These are phyloP conservation scores for Tausonia pullulans DNA, from an alignment of 1,284 basidiomycete species.

Conservation along the genomic window DNA sequence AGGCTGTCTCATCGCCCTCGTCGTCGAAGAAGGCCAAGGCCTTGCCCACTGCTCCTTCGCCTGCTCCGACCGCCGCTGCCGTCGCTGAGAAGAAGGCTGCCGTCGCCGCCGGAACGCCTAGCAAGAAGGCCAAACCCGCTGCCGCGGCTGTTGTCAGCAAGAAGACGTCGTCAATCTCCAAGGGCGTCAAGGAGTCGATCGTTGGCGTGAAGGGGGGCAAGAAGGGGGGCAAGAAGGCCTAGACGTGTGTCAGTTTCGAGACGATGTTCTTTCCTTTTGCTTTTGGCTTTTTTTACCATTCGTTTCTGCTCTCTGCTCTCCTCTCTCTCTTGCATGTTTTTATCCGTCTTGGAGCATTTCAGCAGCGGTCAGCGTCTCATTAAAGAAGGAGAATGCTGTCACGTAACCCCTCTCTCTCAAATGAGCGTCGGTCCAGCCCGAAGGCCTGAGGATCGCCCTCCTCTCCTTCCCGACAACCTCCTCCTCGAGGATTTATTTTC, in stretches of 20 bases:
- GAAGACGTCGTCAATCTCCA: slow-evolving; percentile 19
- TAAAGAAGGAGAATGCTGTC: no score
- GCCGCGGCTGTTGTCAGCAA: slow-evolving; percentile 20
- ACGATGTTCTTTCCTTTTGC: not conserved
- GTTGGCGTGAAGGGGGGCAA: slow-evolving; percentile 19
- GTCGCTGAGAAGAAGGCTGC: slow-evolving; percentile 4
- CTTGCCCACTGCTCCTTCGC: slow-evolving; percentile 1
- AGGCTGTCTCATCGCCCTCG: slow-evolving; percentile 18
- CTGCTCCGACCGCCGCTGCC: slow-evolving; percentile 13
- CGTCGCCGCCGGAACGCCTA: slow-evolving; percentile 13
- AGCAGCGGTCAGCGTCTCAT: no score
- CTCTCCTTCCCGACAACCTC: no score
- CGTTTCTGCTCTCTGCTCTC: not conserved
- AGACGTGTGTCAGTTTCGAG: not conserved
- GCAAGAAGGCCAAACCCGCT: slow-evolving; percentile 19
- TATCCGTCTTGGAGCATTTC: no score
- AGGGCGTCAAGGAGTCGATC: slow-evolving; percentile 18
- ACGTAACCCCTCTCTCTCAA: no score
- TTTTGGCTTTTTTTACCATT: slow-evolving; percentile 3
- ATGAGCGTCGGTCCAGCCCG: no score
- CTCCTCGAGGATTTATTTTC: no score
- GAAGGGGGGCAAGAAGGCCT: slow-evolving; percentile 9
- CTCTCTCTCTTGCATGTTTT: not conserved
- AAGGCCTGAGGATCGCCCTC: no score
- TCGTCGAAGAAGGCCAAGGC: slow-evolving; percentile 18